Evolutionary conservation across 768 basidiomycete genomes (phyloP), one percentile per base, ranked within the genome.

Genomic region (Mycena galericulata): DNA sequence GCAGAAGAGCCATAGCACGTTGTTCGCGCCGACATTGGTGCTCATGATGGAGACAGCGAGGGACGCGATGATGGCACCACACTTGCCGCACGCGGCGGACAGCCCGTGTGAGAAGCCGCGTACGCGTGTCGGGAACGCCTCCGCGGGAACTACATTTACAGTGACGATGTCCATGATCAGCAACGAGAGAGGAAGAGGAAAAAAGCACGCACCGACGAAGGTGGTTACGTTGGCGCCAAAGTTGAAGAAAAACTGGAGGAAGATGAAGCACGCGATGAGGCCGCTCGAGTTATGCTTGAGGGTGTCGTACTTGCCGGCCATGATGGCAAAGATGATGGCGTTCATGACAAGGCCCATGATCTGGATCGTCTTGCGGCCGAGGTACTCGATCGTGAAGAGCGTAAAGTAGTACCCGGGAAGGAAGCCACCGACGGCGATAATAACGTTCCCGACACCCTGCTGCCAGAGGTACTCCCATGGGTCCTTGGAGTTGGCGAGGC

Each of bases 101-200:
- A 92, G 85, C 72, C 90, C 90, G 72, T 90, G 87, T 22, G 84
- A 86, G 15, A 88, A 89, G 27, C 88, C 88, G 68, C 90, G 85
- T 75, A 90, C 90, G 36, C 90, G 88, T 4, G 90, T 91, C 3
- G 90, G 90, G 84, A 89, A 91, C 34, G 78, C 83, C 75, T 91
- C 90, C 55, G 87, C 88, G 26, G 90, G 90, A 10, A 90, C 65
- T 67, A n/a, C n/a, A n/a, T n/a, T n/a, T n/a, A n/a, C n/a, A 22
- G 4, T 43, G 30, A 26, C 4, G 32, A 29, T n/a, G 20, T 4
- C 6, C 34, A 54, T 67, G 41, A 67, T 50, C n/a, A 32, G 30
- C 12, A 29, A 26, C n/a, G n/a, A 22, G 11, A 38, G 22, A 20
- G 2, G 46, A 36, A 26, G 41, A 20, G 46, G 18, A 32, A n/a